Evolutionary conservation across 108 stramenopile genomes (phyloP).

Genomic region (Aurantiochytrium sp.): DNA sequence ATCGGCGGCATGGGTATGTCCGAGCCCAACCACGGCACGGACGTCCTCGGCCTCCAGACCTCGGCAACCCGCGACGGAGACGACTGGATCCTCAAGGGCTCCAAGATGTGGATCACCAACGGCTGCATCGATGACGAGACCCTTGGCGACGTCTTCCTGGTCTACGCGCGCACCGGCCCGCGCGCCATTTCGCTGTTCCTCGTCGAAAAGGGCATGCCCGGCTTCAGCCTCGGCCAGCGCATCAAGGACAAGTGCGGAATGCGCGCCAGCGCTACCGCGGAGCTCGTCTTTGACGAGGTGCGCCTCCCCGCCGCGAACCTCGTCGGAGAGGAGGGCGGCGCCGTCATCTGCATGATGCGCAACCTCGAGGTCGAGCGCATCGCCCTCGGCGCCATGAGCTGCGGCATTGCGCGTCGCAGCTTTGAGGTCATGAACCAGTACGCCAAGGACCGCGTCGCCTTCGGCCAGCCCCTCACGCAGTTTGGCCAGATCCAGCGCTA

Average conservation of each 20-base stretch:
- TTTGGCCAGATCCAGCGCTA: constrained; percentile 93
- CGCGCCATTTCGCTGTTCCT: constrained; percentile 73
- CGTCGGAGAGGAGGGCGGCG: constrained; percentile 82
- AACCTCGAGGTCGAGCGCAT: constrained; percentile 97
- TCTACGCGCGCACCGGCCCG: constrained; percentile 84
- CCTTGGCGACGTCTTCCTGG: constrained; percentile 86
- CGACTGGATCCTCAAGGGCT: constrained; percentile 77
- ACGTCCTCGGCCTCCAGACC: constrained; percentile 91
- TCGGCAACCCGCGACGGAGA: constrained; percentile 62
- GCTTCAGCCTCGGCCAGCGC: constrained; percentile 89
- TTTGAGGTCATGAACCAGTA: constrained; percentile 88
- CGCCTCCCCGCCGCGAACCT: constrained; percentile 72
- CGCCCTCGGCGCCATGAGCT: constrained; percentile 85
- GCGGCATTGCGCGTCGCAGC: constrained; percentile 83
- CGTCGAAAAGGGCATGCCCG: constrained; percentile 89
- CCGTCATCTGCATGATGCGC: constrained; percentile 94
- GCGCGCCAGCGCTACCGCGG: constrained; percentile 87
- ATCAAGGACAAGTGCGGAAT: constrained; percentile 91
- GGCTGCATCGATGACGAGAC: constrained; percentile 78
- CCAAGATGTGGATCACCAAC: constrained; percentile 99
- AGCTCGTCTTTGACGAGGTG: constrained; percentile 94
- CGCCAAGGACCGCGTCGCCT: constrained; percentile 78
- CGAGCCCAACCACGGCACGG: constrained; percentile 93
- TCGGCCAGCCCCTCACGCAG: constrained; percentile 69
- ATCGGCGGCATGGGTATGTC: constrained; percentile 99